Evolutionary conservation across 139 green algal genomes (phyloP), one percentile per base, ranked within the genome.

Genomic region (Chlorella sp.): DNA sequence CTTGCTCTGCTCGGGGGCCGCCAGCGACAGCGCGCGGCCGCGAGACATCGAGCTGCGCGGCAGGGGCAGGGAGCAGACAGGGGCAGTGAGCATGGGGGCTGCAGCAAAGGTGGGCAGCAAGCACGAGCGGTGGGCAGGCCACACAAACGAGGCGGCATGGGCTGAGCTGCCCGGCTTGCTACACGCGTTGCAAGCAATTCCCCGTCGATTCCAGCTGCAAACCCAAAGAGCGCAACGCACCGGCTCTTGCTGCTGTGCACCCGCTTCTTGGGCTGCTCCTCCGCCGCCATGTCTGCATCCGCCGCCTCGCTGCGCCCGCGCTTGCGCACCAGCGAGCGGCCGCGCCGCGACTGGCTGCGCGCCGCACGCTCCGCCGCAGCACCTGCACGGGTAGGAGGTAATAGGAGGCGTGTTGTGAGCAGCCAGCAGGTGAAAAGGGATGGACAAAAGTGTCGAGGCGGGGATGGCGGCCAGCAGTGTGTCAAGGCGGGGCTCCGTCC

Each of bases 171-270:
- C n/a, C n/a, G n/a, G n/a, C n/a, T n/a, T n/a, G n/a, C n/a, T n/a
- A n/a, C n/a, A n/a, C n/a, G n/a, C n/a, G n/a, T n/a, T n/a, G n/a
- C n/a, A n/a, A n/a, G n/a, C n/a, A n/a, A n/a, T n/a, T n/a, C n/a
- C n/a, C n/a, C n/a, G n/a, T n/a, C n/a, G n/a, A n/a, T n/a, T n/a
- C n/a, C n/a, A n/a, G n/a, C n/a, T n/a, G n/a, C n/a, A n/a, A n/a
- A n/a, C n/a, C n/a, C n/a, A n/a, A n/a, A n/a, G n/a, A n/a, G n/a
- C n/a, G 1, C 41, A 2, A 26, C 88, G 7, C 88, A 93, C 88
- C 94, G 85, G 13, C 89, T 94, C 91, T 96, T 98, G 89, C 80
- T 93, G 91, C 90, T 96, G 90, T 98, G 94, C 65, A 96, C 87
- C 34, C 94, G 90, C 90, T 98, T 98, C 88, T 94, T 94, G 41